Evolutionary conservation across 2,329 filamentous ascomycete genomes (phyloP).

Genomic region (Elsinoe necatrix): DNA sequence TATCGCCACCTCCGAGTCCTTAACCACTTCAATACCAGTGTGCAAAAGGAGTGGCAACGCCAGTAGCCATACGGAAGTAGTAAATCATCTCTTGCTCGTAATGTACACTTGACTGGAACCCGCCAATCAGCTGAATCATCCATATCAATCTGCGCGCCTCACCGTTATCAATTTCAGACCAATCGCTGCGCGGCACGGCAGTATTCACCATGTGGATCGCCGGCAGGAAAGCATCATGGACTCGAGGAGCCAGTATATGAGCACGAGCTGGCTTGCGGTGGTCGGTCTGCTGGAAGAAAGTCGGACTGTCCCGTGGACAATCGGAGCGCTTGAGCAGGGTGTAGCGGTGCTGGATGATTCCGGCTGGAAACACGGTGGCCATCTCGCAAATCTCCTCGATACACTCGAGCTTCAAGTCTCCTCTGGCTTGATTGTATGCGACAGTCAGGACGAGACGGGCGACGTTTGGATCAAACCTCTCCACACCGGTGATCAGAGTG

Average conservation of each 20-base stretch:
- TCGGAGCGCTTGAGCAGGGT: not conserved
- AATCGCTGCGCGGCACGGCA: not conserved
- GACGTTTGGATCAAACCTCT: not conserved
- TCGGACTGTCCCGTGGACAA: not conserved
- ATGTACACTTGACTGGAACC: not conserved
- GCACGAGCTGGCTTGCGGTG: not conserved
- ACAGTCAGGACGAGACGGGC: conserved; percentile 4
- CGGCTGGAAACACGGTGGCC: not conserved
- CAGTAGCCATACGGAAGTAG: not conserved
- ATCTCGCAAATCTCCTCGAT: conserved; percentile 3
- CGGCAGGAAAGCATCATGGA: not conserved
- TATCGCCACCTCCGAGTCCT: too few species aligned
- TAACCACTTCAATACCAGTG: not conserved
- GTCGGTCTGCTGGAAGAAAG: not conserved
- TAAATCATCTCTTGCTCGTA: not conserved
- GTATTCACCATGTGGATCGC: not conserved
- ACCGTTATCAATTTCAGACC: not conserved
- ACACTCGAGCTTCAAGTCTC: not conserved
- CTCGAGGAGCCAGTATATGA: not conserved
- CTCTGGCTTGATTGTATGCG: not conserved
- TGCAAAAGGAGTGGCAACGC: not conserved
- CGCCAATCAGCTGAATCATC: conserved; percentile 1
- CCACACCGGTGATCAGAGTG: not conserved
- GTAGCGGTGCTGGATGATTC: not conserved
- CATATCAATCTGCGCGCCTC: conserved; percentile 2